phyloP scores from a whole-genome alignment of 1,284 basidiomycete genomes.

The Calocybe gambosa region DNA sequence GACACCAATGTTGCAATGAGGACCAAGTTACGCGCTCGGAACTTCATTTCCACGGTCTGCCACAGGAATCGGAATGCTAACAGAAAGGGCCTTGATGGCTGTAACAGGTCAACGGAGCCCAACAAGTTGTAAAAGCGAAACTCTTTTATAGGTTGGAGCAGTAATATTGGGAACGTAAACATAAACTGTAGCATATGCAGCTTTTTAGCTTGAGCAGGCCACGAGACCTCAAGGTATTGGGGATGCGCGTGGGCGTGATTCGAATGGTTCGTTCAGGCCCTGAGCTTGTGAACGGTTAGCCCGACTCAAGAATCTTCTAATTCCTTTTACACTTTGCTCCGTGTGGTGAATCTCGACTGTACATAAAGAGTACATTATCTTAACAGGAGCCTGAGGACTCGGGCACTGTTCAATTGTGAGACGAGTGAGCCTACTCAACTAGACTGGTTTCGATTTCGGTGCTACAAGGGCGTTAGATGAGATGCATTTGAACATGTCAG shows the following conservation, averaged over 20 bases:
- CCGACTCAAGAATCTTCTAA: background rate
- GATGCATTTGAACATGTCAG: background rate
- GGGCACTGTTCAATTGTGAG: background rate
- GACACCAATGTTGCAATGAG: conserved; percentile 23
- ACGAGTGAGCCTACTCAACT: background rate
- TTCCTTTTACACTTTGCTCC: too few relatives aligned
- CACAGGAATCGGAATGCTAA: conserved; percentile 11
- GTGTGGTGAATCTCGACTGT: too few relatives aligned
- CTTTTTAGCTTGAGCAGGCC: conserved; percentile 12
- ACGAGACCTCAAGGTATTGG: conserved; percentile 17
- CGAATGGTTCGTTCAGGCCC: conserved; percentile 1
- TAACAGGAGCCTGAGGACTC: too few relatives aligned
- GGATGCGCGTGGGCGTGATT: conserved; percentile 1
- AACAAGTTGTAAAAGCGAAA: background rate
- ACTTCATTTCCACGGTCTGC: conserved; percentile 23
- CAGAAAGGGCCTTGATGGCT: background rate
- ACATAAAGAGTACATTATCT: too few relatives aligned
- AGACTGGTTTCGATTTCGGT: background rate
- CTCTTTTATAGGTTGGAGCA: conserved; percentile 22
- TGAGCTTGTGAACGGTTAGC: conserved; percentile 4
- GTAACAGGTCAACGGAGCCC: conserved; percentile 1
- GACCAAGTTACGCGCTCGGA: conserved; percentile 20
- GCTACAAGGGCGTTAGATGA: background rate
- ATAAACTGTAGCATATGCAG: conserved; percentile 21
- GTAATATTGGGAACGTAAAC: conserved; percentile 15